These are phyloP conservation scores for Coelastrella sp. DNA, from an alignment of 139 green algal species.

Conservation along the genomic window DNA sequence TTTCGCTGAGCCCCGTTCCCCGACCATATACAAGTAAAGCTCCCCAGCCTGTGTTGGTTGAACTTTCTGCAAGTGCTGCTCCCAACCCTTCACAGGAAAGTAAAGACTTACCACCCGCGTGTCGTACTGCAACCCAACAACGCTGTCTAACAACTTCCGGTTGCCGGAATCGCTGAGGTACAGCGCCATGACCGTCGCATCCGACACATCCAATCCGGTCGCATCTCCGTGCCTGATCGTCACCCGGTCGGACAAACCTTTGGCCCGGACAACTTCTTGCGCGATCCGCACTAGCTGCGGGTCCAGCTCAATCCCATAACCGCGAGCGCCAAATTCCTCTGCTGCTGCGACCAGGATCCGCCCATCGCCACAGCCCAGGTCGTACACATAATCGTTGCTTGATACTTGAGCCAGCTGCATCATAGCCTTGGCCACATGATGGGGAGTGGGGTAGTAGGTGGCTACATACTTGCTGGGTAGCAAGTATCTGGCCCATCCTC, in stretches of 20 bases:
- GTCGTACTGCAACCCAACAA: neutral
- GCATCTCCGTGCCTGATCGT: slow-evolving; percentile 5
- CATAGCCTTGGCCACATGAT: slow-evolving; percentile 26
- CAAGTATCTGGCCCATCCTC: slow-evolving; percentile 20
- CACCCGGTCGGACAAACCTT: slow-evolving; percentile 15
- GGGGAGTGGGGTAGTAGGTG: slow-evolving; percentile 38
- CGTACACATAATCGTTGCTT: slow-evolving; percentile 11
- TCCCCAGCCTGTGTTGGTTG: slow-evolving; percentile 9
- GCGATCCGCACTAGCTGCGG: neutral
- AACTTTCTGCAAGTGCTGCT: neutral
- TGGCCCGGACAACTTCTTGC: neutral
- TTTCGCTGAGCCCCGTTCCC: too few relatives aligned
- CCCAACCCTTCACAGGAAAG: slow-evolving; percentile 40
- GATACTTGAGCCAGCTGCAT: slow-evolving; percentile 19
- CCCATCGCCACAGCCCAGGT: slow-evolving; percentile 45
- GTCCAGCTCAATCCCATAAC: slow-evolving; percentile 42
- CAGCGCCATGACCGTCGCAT: slow-evolving; percentile 27
- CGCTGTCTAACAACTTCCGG: slow-evolving; percentile 13
- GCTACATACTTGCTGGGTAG: slow-evolving; percentile 37
- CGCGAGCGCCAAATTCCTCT: slow-evolving; percentile 7
- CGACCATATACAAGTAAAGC: slow-evolving; percentile 36
- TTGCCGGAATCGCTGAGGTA: slow-evolving; percentile 38
- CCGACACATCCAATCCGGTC: neutral
- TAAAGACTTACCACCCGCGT: slow-evolving; percentile 41
- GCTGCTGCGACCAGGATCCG: slow-evolving; percentile 28